These are phyloP conservation scores for Kockiozyma suomiensis DNA, from an alignment of 805 yeast genomes.

Conservation along the genomic window DNA sequence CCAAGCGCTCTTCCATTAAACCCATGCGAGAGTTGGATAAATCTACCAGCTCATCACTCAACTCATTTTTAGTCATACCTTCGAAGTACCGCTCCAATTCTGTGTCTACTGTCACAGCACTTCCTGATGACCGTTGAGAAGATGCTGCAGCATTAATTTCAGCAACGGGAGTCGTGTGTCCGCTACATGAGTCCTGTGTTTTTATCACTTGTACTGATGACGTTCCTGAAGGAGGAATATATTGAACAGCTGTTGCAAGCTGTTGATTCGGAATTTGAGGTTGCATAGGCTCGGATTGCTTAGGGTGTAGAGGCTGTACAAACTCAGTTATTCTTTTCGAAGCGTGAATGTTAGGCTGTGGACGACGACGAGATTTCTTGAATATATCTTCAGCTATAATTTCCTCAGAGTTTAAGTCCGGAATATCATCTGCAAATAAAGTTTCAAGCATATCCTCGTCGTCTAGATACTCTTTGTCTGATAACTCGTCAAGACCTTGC, in stretches of 20 bases:
- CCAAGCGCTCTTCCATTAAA: constrained; percentile 16
- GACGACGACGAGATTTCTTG: background rate
- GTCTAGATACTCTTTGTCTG: background rate
- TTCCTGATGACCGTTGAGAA: background rate
- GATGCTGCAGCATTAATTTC: background rate
- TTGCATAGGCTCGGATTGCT: background rate
- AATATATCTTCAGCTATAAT: background rate
- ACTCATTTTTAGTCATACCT: constrained; percentile 10
- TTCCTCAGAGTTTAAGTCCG: background rate
- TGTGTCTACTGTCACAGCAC: background rate
- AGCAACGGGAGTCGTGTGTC: background rate
- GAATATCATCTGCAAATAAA: constrained; percentile 1
- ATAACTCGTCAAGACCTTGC: background rate
- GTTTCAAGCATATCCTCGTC: background rate
- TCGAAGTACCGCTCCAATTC: constrained; percentile 7
- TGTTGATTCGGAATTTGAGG: background rate
- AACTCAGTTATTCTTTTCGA: constrained; percentile 2
- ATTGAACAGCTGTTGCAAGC: background rate
- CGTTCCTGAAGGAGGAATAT: background rate
- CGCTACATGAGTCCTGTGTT: background rate
- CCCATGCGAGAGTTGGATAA: constrained; percentile 15
- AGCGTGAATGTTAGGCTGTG: constrained; percentile 4
- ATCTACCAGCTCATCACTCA: constrained; percentile 7
- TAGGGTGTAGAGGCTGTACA: background rate
- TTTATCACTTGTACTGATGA: background rate